Base-by-base conservation (phyloP, 495 filamentous ascomycete species). In the Bryoglossum gracile region DNA sequence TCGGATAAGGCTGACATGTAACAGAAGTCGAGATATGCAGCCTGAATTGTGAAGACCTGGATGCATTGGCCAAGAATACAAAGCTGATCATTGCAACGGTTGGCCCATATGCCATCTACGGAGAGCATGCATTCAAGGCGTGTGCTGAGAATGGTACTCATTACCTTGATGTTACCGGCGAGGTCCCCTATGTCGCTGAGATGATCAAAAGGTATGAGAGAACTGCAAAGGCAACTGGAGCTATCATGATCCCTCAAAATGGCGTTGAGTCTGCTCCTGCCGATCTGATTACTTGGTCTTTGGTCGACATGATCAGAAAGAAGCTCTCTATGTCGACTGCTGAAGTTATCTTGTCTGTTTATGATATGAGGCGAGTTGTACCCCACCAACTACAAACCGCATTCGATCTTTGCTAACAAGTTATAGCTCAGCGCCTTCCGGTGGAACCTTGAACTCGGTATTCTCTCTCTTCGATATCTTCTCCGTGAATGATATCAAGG, bases 81-180 rank as follows among this genome's bases (percentile, higher is more conserved):
- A 80, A 73, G 44, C 57, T 91, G 34, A 63, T 97, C 22, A 84
- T 97, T 61, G 85, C 86, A 43, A 88, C 86, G 35, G 78, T 95
- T 25, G 91, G 91, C 0, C 91, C 91, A 0, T 97, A 90, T 64
- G 68, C 78, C 58, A 58, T 77, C 24, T 83, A 94, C 57, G 89
- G 91, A 34, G 82, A 84, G 37, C 76, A 77, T 34, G 87, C 89
- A 16, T 80, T 97, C 45, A 82, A 85, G 55, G 89, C 90, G n/a
- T 97, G 91, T 62, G 88, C 87, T 24, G 74, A 79, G 40, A 81
- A 80, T 51, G 90, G 91, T 18, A 95, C 91, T 10, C 89, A 95
- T 63, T 95, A 95, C 62, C 69, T 97, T 35, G 91, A 96, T 68
- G 78, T 79, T 24, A 95, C 91, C 10, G 90, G 90, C 30, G 92